Evolutionary conservation across 345 rosid genomes (phyloP).

Genomic region (Streptanthus diversifolius): DNA sequence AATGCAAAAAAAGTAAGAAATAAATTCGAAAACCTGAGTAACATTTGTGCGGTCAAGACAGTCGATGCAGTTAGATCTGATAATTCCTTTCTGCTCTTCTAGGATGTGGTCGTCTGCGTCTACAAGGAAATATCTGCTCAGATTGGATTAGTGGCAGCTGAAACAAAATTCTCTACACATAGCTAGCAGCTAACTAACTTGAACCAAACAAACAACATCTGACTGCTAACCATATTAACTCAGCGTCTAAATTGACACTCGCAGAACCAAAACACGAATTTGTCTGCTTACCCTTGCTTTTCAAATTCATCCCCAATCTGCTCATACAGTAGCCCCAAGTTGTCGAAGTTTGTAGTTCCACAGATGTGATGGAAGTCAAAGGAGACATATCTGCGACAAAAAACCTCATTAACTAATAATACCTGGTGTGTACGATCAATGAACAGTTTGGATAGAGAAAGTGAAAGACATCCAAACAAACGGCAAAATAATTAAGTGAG

Average conservation of each 20-base stretch:
- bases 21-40: conserved; percentile 60
- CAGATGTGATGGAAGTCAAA: conserved; percentile 88
- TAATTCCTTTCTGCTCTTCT: conserved; percentile 82
- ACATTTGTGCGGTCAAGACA: conserved; percentile 98
- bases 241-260: background rate
- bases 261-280: conserved; percentile 2
- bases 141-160: conserved; percentile 53
- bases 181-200: conserved; percentile 27
- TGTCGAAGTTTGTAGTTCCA: conserved; percentile 79
- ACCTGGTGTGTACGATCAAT: background rate
- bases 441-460: conserved; percentile 4
- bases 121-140: conserved; percentile 82
- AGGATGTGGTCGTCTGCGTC: conserved; percentile 63
- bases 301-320: conserved; percentile 65
- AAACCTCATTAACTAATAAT: conserved; percentile 9
- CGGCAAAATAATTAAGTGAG: background rate
- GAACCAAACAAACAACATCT: background rate
- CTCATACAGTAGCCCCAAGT: conserved; percentile 65
- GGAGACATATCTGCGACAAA: conserved; percentile 60
- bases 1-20: conserved; percentile 5
- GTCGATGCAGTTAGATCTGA: conserved; percentile 94
- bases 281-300: conserved; percentile 73
- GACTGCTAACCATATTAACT: conserved; percentile 8
- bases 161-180: conserved; percentile 38
- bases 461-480: background rate